Conservation (phyloP, 805 yeast species). For the Pichia nanzhaoensis region DNA sequence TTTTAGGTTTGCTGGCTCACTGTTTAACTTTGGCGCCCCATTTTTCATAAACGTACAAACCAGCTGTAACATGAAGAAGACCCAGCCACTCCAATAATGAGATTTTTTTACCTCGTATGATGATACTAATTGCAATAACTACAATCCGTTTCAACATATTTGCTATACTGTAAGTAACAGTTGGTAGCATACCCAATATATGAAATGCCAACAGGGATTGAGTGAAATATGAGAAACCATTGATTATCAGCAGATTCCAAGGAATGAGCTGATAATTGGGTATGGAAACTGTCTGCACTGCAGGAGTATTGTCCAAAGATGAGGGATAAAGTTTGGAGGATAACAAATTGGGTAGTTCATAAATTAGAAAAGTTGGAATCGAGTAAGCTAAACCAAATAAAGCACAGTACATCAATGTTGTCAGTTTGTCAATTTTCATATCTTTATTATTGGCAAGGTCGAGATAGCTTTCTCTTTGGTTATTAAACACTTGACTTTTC, state of each 20-base stretch:
- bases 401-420: conserved; percentile 76
- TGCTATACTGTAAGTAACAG: conserved; percentile 82
- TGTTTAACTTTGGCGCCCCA: conserved; percentile 34
- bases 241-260: conserved; percentile 45
- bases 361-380: conserved; percentile 61
- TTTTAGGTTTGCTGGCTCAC: too few relatives aligned
- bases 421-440: conserved; percentile 60
- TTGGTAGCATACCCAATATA: conserved; percentile 71
- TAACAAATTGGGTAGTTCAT: conserved; percentile 43
- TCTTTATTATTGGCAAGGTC: conserved; percentile 5
- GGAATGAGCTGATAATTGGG: conserved; percentile 29
- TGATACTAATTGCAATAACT: conserved; percentile 70
- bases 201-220: conserved; percentile 81
- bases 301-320: conserved; percentile 7
- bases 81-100: conserved; percentile 44
- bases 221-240: conserved; percentile 70
- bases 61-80: conserved; percentile 42
- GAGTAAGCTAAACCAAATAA: conserved; percentile 64
- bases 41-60: conserved; percentile 57
- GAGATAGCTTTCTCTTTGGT: neutral
- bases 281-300: neutral
- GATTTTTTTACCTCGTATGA: conserved; percentile 48
- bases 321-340: conserved; percentile 10
- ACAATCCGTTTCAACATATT: conserved; percentile 85
- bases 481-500: neutral